Evolutionary conservation across 2,329 filamentous ascomycete species (phyloP).

Genomic region (Helotiales sp.): DNA sequence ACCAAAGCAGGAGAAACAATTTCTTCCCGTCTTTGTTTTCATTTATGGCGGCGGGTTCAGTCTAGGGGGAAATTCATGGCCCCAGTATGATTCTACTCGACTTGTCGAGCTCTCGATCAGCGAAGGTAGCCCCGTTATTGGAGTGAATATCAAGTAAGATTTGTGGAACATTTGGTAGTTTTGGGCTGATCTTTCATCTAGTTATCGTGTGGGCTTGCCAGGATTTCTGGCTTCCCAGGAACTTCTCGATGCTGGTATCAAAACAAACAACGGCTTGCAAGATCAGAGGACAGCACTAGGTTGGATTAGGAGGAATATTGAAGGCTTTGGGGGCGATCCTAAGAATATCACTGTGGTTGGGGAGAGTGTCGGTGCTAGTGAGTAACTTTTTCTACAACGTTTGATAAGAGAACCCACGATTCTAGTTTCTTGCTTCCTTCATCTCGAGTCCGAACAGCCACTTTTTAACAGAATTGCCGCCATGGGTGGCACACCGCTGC

Average conservation of each 20-base stretch:
- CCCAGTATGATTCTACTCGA: slow-evolving; percentile 3
- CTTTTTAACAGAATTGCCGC: background rate
- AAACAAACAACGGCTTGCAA: slow-evolving; percentile 11
- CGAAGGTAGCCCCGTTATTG: background rate
- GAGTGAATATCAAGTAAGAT: background rate
- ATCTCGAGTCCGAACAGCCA: background rate
- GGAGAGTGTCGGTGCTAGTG: slow-evolving; percentile 39
- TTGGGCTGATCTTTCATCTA: background rate
- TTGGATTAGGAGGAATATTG: slow-evolving; percentile 38
- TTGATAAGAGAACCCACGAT: background rate
- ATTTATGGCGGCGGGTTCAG: background rate
- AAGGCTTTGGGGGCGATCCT: slow-evolving; percentile 42
- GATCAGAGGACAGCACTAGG: slow-evolving; percentile 11
- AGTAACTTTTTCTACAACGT: background rate
- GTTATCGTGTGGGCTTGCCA: background rate
- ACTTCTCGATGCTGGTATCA: background rate
- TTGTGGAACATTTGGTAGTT: background rate
- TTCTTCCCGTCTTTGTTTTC: slow-evolving; percentile 6
- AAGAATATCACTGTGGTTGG: slow-evolving; percentile 44
- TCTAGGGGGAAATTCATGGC: slow-evolving; percentile 4
- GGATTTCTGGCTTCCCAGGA: slow-evolving; percentile 9
- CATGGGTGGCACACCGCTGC: background rate
- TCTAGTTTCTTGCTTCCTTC: background rate
- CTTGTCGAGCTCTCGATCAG: background rate
- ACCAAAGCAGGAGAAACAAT: background rate